These are phyloP conservation scores for Pseudocercospora cruenta DNA, from an alignment of 2,329 filamentous ascomycete genomes.

Conservation along the genomic window DNA sequence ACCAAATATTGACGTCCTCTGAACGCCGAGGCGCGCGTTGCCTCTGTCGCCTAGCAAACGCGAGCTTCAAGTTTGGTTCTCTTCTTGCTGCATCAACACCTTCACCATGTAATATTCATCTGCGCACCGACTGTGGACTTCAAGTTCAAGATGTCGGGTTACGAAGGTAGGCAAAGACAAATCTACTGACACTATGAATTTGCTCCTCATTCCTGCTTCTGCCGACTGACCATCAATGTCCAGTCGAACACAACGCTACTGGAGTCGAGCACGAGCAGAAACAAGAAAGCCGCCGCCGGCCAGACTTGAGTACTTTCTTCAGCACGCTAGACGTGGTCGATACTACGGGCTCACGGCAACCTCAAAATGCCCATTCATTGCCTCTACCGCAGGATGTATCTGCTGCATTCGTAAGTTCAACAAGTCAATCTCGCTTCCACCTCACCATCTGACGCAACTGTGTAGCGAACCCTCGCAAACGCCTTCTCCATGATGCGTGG, in stretches of 20 bases:
- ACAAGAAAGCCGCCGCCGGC: slow-evolving; percentile 52
- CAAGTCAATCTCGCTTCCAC: neutral
- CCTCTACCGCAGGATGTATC: slow-evolving; percentile 65
- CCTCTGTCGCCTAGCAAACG: neutral
- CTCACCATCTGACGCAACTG: neutral
- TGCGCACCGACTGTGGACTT: no score
- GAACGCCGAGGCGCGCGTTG: neutral
- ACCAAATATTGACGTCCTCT: slow-evolving; percentile 2
- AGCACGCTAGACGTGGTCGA: slow-evolving; percentile 62
- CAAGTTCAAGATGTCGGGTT: slow-evolving; percentile 8
- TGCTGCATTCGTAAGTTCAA: slow-evolving; percentile 52
- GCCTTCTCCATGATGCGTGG: slow-evolving; percentile 62
- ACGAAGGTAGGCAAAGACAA: neutral
- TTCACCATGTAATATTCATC: no score
- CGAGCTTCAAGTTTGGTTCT: neutral
- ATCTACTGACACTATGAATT: neutral
- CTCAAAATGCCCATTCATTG: slow-evolving; percentile 59
- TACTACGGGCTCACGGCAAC: slow-evolving; percentile 54
- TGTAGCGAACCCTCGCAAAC: slow-evolving; percentile 58
- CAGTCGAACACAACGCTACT: slow-evolving; percentile 56
- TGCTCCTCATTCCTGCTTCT: neutral
- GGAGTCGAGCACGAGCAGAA: slow-evolving; percentile 38
- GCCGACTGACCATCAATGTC: slow-evolving; percentile 7
- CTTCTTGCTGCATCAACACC: neutral
- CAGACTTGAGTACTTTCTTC: slow-evolving; percentile 69